Evolutionary conservation across 2,329 filamentous ascomycete species (phyloP), one percentile per base, ranked within the genome.

Genomic region (Fusarium sublunatum): DNA sequence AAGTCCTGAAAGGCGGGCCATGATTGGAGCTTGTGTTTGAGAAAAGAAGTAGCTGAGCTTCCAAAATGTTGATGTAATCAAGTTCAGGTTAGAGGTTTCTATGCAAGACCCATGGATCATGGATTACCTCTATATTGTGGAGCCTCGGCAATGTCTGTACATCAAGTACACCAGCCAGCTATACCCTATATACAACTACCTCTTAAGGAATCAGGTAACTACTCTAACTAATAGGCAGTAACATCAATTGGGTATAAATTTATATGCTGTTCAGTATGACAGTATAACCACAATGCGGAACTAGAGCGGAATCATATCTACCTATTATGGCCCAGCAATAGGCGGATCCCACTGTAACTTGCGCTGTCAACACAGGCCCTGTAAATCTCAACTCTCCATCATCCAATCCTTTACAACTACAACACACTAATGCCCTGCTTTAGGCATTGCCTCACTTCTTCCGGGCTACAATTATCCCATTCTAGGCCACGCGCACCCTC

Each of bases 1-100:
- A n/a, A 98, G 82, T 32, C 95, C 95, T 7, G 93, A 96, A 25
- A 93, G 81, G 50, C 72, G 72, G 44, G 65, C 71, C 61, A 67
- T 70, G 15, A 24, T 40, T 59, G 13, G 38, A 7, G 25, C 40
- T 19, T 34, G 32, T 28, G n/a, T n/a, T 50, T 40, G 22, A 19
- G 19, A 9, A 2, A 7, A 26, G 35, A 35, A 25, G 43, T 31
- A 25, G 38, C 13, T 31, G n/a, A 29, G 38, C 13, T 47, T 39
- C 15, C 26, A n/a, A 38, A 24, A 29, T 44, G 52, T 34, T 67
- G 38, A 53, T 64, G 57, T 61, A 51, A 47, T 58, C 34, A 41
- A 50, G 53, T 53, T 36, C 13, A 49, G 41, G 43, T 39, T 38
- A 40, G 31, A 36, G n/a, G 41, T 38, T 38, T 47, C 19, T 19